phyloP scores from a whole-genome alignment of 768 basidiomycete species.

The Boletus vermiculosoides region DNA sequence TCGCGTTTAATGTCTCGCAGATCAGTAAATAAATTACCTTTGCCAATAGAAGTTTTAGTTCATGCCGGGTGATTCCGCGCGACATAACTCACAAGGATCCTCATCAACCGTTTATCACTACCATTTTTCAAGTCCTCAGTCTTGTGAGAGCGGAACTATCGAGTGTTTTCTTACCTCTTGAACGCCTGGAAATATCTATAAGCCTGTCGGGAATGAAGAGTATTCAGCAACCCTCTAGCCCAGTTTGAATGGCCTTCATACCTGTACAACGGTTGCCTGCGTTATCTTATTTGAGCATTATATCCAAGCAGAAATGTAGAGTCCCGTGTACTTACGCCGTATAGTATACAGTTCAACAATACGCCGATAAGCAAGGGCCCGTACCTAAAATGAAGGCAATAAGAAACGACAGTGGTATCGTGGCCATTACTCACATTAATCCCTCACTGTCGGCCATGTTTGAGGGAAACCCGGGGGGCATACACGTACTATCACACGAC shows the following conservation, averaged over 20 bases:
- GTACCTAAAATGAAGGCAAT: conserved; percentile 38
- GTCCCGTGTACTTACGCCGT: conserved; percentile 7
- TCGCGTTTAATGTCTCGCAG: conserved; percentile 48
- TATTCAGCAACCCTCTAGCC: too few species aligned
- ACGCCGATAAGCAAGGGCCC: conserved; percentile 20
- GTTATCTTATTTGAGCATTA: not conserved
- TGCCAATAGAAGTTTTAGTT: not conserved
- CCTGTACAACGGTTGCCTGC: conserved; percentile 14
- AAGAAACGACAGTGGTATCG: conserved; percentile 21
- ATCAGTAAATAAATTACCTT: conserved; percentile 45
- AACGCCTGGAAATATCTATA: conserved; percentile 47
- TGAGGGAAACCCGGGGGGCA: not conserved
- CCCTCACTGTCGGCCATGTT: not conserved
- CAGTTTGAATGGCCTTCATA: not conserved
- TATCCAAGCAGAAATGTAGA: not conserved
- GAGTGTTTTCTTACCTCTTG: too few species aligned
- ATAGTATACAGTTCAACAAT: conserved; percentile 15
- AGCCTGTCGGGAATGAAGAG: conserved; percentile 28
- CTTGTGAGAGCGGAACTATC: conserved; percentile 8
- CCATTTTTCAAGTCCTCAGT: not conserved
- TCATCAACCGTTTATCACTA: conserved; percentile 49
- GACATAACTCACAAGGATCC: conserved; percentile 38
- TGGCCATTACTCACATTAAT: not conserved
- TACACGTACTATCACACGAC: not conserved
- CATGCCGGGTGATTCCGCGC: not conserved